These are phyloP conservation scores for Kalmusia sp. DNA, from an alignment of 2,329 filamentous ascomycete genomes.

Conservation along the genomic window DNA sequence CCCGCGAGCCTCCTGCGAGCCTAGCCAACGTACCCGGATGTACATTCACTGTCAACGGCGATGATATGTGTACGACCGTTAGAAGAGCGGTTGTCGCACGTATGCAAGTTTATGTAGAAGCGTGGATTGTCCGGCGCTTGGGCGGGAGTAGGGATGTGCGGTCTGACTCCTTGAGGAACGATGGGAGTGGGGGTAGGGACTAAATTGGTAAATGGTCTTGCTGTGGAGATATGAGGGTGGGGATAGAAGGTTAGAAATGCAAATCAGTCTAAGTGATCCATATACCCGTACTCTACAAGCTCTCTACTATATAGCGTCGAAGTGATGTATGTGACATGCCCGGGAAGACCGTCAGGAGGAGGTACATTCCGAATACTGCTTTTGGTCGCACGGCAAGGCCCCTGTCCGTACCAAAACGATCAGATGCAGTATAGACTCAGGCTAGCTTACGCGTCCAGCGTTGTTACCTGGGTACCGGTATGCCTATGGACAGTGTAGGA, in stretches of 20 bases:
- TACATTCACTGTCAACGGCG: too few relatives aligned
- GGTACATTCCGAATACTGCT: conserved; percentile 3
- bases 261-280: background rate
- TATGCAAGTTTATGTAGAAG: background rate
- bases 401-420: conserved; percentile 20
- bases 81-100: conserved; percentile 4
- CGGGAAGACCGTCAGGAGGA: too few relatives aligned
- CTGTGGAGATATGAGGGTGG: too few relatives aligned
- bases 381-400: conserved; percentile 1
- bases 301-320: too few relatives aligned
- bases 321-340: too few relatives aligned
- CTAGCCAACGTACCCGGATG: background rate
- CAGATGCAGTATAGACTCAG: conserved; percentile 30
- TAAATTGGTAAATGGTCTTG: too few relatives aligned
- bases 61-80: too few relatives aligned
- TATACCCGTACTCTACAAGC: too few relatives aligned
- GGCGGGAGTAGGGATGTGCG: background rate
- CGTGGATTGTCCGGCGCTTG: background rate
- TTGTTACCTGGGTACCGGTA: background rate
- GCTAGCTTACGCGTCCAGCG: conserved; percentile 37
- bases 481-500: conserved; percentile 1
- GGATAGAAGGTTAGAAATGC: too few relatives aligned
- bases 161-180: background rate
- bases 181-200: background rate
- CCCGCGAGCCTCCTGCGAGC: background rate